Conservation (phyloP, 1,284 basidiomycete species). For the Moesziomyces sp. region DNA sequence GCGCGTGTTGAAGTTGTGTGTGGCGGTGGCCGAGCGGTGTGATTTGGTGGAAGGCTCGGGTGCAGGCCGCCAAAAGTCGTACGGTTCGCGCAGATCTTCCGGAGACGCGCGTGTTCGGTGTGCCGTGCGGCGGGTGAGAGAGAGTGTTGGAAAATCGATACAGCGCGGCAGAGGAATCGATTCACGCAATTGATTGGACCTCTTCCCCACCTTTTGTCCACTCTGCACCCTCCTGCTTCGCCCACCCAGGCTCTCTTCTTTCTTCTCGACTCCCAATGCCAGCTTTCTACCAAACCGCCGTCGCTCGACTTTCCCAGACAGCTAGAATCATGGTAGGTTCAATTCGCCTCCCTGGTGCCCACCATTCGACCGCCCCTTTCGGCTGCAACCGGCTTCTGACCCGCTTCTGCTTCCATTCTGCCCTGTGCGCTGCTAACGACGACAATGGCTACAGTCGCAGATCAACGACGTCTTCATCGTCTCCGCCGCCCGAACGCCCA, state of each 20-base stretch:
- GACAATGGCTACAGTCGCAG: constrained; percentile 27
- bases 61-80: neutral
- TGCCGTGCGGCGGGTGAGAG: neutral
- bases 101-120: neutral
- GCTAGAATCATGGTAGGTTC: constrained; percentile 58
- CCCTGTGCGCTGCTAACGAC: neutral
- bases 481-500: constrained; percentile 91
- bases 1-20: neutral
- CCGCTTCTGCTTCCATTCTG: neutral
- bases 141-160: neutral
- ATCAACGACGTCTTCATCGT: constrained; percentile 85
- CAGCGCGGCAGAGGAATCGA: constrained; percentile 23
- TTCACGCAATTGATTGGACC: constrained; percentile 12
- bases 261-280: constrained; percentile 38
- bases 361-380: neutral
- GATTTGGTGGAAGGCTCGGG: neutral
- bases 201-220: constrained; percentile 31
- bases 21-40: too few relatives aligned
- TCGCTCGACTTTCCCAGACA: constrained; percentile 54
- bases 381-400: constrained; percentile 4
- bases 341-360: neutral
- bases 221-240: constrained; percentile 8
- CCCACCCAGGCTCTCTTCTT: constrained; percentile 3
- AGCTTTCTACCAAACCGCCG: constrained; percentile 55
- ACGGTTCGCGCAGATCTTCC: neutral